These are phyloP conservation scores for Aspergillus carlsbadensis DNA, from an alignment of 495 filamentous ascomycete genomes.

Conservation along the genomic window DNA sequence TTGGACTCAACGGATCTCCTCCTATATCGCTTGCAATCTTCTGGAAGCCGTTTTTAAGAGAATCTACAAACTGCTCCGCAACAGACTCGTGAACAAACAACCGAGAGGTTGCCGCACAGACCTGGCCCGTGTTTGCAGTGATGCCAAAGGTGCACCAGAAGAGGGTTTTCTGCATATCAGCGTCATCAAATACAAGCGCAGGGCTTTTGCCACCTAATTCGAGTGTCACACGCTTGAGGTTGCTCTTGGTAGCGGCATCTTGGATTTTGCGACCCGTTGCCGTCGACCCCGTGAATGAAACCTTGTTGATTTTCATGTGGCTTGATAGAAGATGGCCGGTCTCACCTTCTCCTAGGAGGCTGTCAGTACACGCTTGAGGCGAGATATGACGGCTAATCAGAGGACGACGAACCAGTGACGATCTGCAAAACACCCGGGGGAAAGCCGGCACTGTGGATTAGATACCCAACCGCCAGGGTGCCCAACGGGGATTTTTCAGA, in stretches of 20 bases:
- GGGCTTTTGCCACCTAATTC: constrained; percentile 40
- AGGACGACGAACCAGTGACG: no score
- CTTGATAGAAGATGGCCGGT: constrained; percentile 82
- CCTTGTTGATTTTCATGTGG: constrained; percentile 82
- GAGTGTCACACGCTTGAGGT: constrained; percentile 35
- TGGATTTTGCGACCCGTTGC: constrained; percentile 57
- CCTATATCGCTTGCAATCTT: no score
- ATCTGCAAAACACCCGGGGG: no score
- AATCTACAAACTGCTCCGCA: no score
- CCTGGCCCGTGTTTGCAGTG: constrained; percentile 11
- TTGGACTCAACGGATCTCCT: no score
- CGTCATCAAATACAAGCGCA: constrained; percentile 36
- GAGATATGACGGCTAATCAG: constrained; percentile 67
- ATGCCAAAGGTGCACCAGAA: constrained; percentile 9
- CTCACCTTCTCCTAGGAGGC: constrained; percentile 68
- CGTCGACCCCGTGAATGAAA: constrained; percentile 88
- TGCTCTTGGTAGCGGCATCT: not conserved
- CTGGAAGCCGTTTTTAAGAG: no score
- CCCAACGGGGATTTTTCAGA: constrained; percentile 76
- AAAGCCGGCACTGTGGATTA: constrained; percentile 25
- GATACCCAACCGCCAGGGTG: constrained; percentile 69
- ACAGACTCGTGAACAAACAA: constrained; percentile 16
- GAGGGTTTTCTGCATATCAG: constrained; percentile 8
- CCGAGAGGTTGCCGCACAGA: constrained; percentile 7
- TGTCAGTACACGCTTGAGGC: constrained; percentile 79